phyloP scores from a whole-genome alignment of 2,329 filamentous ascomycete species.

The Ascochyta fabae region DNA sequence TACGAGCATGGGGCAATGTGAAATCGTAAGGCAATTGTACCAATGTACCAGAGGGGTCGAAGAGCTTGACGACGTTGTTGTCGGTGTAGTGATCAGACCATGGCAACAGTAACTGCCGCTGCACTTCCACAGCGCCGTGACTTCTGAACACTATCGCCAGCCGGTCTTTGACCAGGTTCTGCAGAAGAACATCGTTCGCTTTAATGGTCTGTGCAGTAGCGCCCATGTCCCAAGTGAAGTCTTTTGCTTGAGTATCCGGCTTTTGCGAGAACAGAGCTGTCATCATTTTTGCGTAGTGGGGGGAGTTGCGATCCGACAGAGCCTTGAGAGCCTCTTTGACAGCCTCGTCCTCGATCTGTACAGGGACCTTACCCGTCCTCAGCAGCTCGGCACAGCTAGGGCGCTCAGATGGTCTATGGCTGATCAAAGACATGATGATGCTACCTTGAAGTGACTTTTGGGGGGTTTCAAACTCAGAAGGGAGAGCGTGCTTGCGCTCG shows the following conservation, averaged over 20 bases:
- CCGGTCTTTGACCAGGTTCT: conserved; percentile 75
- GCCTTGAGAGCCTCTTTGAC: conserved; percentile 83
- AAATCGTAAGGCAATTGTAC: conserved; percentile 94
- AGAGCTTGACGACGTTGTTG: conserved; percentile 74
- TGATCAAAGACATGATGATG: conserved; percentile 80
- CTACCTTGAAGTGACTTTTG: conserved; percentile 73
- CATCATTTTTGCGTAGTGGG: conserved; percentile 89
- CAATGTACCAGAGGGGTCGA: conserved; percentile 85
- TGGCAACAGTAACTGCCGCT: conserved; percentile 79
- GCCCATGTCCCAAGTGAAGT: conserved; percentile 61
- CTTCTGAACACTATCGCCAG: conserved; percentile 81
- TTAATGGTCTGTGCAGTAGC: conserved; percentile 41
- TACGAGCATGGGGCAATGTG: conserved; percentile 84
- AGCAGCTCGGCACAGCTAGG: conserved; percentile 84
- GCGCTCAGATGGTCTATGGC: conserved; percentile 80
- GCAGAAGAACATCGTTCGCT: conserved; percentile 68
- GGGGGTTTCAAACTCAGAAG: conserved; percentile 73
- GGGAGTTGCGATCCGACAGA: conserved; percentile 80
- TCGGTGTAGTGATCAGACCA: conserved; percentile 77
- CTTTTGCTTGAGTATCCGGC: conserved; percentile 78
- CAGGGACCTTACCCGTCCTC: conserved; percentile 82
- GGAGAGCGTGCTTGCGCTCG: conserved; percentile 71
- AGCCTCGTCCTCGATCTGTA: conserved; percentile 91
- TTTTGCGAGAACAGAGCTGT: conserved; percentile 78
- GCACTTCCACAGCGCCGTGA: conserved; percentile 85